phyloP scores from a whole-genome alignment of 2,329 filamentous ascomycete species.

The Microsporum canis region DNA sequence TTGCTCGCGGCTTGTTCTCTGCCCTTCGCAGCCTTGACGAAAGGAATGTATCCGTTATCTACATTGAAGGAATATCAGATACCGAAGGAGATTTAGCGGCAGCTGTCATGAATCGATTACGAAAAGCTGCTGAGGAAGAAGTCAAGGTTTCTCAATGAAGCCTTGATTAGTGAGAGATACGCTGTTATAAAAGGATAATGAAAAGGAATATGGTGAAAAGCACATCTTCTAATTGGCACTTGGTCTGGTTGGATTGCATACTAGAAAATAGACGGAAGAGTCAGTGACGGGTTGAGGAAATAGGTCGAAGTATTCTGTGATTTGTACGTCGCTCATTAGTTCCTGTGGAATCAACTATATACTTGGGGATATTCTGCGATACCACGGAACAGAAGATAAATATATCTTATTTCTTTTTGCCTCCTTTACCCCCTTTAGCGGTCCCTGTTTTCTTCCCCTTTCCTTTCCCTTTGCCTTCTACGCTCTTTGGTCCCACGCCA shows the following conservation, averaged over 20 bases:
- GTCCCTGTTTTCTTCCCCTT: conserved; percentile 20
- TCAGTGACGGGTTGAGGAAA: not conserved
- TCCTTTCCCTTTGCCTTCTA: conserved; percentile 14
- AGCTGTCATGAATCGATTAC: conserved; percentile 72
- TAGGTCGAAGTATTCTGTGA: not conserved
- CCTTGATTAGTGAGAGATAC: not conserved
- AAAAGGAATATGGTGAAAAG: not conserved
- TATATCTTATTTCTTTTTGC: conserved; percentile 14
- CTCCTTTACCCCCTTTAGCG: conserved; percentile 27
- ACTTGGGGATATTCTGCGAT: not conserved
- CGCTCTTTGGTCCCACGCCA: conserved; percentile 15
- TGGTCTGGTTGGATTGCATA: not conserved
- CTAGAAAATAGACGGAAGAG: not conserved
- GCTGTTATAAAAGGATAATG: not conserved
- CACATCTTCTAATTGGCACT: not conserved
- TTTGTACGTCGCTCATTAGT: not conserved
- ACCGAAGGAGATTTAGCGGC: conserved; percentile 66
- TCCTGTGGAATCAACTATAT: not conserved
- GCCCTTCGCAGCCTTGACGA: conserved; percentile 76
- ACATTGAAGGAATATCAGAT: conserved; percentile 75
- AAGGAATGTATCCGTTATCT: conserved; percentile 66
- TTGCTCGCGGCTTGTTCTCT: conserved; percentile 80
- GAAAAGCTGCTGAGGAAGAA: conserved; percentile 58
- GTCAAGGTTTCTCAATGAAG: conserved; percentile 26
- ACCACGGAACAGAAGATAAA: not conserved